Evolutionary conservation across 2,329 filamentous ascomycete species (phyloP).

Genomic region (Trichoderma sp.): DNA sequence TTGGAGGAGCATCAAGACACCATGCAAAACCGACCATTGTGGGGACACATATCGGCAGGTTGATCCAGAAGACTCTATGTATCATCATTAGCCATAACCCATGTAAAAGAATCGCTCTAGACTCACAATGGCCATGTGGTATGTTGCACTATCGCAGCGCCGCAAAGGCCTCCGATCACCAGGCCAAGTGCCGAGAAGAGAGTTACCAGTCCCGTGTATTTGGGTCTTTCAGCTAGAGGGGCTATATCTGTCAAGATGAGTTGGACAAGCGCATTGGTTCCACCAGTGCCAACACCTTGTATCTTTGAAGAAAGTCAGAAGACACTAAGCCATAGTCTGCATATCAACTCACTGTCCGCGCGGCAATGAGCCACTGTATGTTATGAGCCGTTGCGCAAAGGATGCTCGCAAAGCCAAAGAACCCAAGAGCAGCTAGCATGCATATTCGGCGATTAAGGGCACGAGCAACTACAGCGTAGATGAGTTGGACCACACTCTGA

Average conservation of each 20-base stretch:
- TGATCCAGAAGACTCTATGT: neutral
- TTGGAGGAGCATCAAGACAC: neutral
- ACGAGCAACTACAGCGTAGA: neutral
- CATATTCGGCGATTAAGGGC: neutral
- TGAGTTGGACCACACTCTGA: neutral
- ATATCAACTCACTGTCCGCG: neutral
- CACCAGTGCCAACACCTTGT: slow-evolving; percentile 37
- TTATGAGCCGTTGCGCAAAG: neutral
- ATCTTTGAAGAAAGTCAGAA: slow-evolving; percentile 24
- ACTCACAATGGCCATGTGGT: slow-evolving; percentile 38
- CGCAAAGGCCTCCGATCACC: slow-evolving; percentile 29
- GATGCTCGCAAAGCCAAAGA: neutral
- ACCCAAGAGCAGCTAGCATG: neutral
- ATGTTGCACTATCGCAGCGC: slow-evolving; percentile 22
- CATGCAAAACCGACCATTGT: neutral
- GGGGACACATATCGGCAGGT: neutral
- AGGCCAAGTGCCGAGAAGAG: slow-evolving; percentile 32
- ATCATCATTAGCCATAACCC: neutral
- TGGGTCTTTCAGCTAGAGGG: slow-evolving; percentile 42
- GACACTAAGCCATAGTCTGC: too few species aligned
- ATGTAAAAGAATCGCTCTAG: slow-evolving; percentile 39
- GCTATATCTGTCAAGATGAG: slow-evolving; percentile 41
- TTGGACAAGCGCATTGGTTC: slow-evolving; percentile 29
- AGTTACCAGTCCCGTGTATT: slow-evolving; percentile 35
- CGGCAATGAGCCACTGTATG: neutral